Conservation (phyloP, 768 basidiomycete species). For the Phanerochaete carnosa region DNA sequence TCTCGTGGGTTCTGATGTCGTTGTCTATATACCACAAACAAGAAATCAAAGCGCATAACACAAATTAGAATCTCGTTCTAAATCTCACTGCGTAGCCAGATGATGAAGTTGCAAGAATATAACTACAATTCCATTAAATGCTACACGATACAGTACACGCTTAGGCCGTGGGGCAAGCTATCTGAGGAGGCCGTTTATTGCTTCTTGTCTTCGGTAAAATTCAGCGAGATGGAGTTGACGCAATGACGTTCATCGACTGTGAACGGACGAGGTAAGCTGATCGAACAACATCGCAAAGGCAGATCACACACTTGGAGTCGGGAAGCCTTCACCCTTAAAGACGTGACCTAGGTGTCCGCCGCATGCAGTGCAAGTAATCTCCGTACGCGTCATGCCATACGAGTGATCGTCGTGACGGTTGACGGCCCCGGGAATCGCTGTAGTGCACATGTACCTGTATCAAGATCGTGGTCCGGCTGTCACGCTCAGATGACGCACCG, state of each 20-base stretch:
- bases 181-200: constrained; percentile 3
- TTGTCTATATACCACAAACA: background rate
- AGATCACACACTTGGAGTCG: constrained; percentile 63
- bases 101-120: background rate
- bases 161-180: background rate
- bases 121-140: constrained; percentile 10
- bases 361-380: constrained; percentile 88
- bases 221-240: constrained; percentile 86
- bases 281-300: background rate
- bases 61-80: constrained; percentile 4
- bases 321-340: constrained; percentile 88
- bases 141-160: constrained; percentile 8
- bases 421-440: constrained; percentile 90
- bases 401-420: constrained; percentile 68
- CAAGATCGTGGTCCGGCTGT: background rate
- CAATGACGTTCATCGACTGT: constrained; percentile 85
- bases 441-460: background rate
- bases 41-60: constrained; percentile 3
- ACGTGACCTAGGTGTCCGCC: constrained; percentile 95
- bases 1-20: constrained; percentile 1
- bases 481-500: constrained; percentile 39
- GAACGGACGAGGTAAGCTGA: background rate
- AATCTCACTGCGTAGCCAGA: background rate
- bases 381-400: constrained; percentile 67
- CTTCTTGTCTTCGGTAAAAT: constrained; percentile 55